Conservation (phyloP, 1,284 basidiomycete genomes). For the Pseudozyma sp. region DNA sequence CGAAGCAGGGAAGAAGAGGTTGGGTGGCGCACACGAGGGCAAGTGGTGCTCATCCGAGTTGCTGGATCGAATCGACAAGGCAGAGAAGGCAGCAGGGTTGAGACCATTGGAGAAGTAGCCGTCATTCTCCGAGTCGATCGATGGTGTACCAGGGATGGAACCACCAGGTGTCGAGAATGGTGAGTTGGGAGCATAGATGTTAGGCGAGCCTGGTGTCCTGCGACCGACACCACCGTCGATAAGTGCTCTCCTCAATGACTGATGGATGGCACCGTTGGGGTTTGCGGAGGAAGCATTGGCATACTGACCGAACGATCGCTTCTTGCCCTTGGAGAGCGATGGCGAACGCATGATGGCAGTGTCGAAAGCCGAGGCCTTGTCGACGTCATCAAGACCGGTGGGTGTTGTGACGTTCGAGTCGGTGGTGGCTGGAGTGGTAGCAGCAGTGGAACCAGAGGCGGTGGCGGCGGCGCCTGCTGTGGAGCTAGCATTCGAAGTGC, state of each 20-base stretch:
- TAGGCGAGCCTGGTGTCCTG: constrained; percentile 48
- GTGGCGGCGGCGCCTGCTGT: constrained; percentile 25
- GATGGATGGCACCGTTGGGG: constrained; percentile 48
- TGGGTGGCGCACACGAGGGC: constrained; percentile 68
- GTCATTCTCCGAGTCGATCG: constrained; percentile 57
- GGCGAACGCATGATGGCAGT: constrained; percentile 63
- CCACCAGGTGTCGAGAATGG: constrained; percentile 67
- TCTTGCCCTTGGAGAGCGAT: constrained; percentile 61
- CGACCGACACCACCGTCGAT: constrained; percentile 66
- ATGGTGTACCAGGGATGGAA: constrained; percentile 65
- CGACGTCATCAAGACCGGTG: constrained; percentile 44
- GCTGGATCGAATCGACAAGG: constrained; percentile 59
- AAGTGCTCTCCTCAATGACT: constrained; percentile 64
- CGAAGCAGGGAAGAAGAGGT: constrained; percentile 68
- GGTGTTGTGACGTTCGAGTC: constrained; percentile 35
- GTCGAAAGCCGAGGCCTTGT: constrained; percentile 64
- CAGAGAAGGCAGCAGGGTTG: constrained; percentile 63
- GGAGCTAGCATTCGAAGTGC: constrained; percentile 41
- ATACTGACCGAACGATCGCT: constrained; percentile 66
- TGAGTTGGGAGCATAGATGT: constrained; percentile 65
- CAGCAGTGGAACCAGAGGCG: constrained; percentile 10
- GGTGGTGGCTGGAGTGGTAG: constrained; percentile 19
- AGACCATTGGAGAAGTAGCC: constrained; percentile 58
- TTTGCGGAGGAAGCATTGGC: constrained; percentile 36
- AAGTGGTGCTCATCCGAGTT: constrained; percentile 60